Conservation (phyloP, 2,329 filamentous ascomycete genomes). For the Trichoderma sp. region DNA sequence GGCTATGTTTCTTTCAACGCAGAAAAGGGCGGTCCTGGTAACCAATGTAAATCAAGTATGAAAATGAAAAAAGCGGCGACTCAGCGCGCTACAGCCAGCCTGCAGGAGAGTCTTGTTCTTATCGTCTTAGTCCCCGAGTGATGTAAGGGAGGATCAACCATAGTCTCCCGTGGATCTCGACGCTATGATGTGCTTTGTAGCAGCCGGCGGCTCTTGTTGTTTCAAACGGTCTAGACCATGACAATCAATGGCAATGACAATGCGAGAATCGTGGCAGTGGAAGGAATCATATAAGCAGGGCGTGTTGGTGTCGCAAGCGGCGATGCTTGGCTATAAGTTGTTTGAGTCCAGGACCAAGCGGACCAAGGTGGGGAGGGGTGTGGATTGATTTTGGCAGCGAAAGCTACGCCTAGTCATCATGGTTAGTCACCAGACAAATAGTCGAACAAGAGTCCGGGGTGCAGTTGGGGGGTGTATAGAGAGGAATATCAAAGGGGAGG, state of each 20-base stretch:
- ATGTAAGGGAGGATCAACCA: conserved; percentile 8
- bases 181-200: background rate
- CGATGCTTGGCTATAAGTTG: background rate
- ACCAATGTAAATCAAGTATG: background rate
- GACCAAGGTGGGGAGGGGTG: background rate
- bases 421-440: background rate
- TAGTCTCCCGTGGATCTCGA: background rate
- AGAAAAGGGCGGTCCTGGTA: background rate
- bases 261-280: background rate
- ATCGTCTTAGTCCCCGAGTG: background rate
- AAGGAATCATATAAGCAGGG: background rate
- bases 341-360: background rate
- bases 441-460: background rate
- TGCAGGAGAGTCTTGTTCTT: background rate
- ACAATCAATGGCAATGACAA: background rate
- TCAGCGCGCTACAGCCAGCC: background rate
- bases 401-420: background rate
- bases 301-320: background rate
- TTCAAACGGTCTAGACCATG: background rate
- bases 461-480: background rate
- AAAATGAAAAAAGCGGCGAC: background rate
- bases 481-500: background rate
- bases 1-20: background rate
- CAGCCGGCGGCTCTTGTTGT: background rate
- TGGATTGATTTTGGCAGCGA: background rate